Percentiles rank a stretch among this genome's conserved stretches.
Evolutionary conservation across 495 filamentous ascomycete species (phyloP).

Genomic region (Hypoxylon fuscum): DNA sequence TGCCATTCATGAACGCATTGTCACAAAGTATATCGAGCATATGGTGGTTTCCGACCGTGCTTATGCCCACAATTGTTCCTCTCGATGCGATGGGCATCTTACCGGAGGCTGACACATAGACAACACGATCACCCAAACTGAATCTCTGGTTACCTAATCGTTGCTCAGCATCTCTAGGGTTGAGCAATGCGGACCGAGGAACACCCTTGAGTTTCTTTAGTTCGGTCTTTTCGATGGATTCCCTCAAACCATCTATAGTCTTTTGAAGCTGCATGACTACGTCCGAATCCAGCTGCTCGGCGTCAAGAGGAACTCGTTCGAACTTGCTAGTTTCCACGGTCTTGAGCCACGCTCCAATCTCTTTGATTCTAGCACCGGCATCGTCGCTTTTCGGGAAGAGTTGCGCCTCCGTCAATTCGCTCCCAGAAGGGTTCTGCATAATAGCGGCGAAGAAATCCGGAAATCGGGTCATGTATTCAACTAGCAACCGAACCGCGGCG

Average conservation of each 20-base stretch:
- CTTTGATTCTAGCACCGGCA: slow-evolving; percentile 76
- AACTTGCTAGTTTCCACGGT: slow-evolving; percentile 87
- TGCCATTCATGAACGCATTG: slow-evolving; percentile 93
- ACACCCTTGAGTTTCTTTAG: slow-evolving; percentile 77
- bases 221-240: slow-evolving; percentile 55
- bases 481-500: slow-evolving; percentile 80
- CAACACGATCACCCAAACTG: slow-evolving; percentile 84
- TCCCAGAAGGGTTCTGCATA: slow-evolving; percentile 66
- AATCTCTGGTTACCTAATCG: slow-evolving; percentile 87
- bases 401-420: slow-evolving; percentile 71
- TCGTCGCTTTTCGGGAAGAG: slow-evolving; percentile 78
- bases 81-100: slow-evolving; percentile 92
- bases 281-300: slow-evolving; percentile 93
- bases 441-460: slow-evolving; percentile 94
- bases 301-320: slow-evolving; percentile 91
- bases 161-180: slow-evolving; percentile 91
- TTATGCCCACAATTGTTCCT: slow-evolving; percentile 93
- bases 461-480: slow-evolving; percentile 91
- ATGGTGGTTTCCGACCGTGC: slow-evolving; percentile 78
- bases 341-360: slow-evolving; percentile 93
- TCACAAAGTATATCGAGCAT: slow-evolving; percentile 95
- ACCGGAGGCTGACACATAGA: slow-evolving; percentile 91
- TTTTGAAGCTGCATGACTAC: slow-evolving; percentile 82
- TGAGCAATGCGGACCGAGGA: slow-evolving; percentile 85
- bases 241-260: slow-evolving; percentile 69